Percentiles rank a stretch among this genome's conserved stretches.
phyloP scores from a whole-genome alignment of 495 filamentous ascomycete genomes.

The Diplogelasinospora grovesii region DNA sequence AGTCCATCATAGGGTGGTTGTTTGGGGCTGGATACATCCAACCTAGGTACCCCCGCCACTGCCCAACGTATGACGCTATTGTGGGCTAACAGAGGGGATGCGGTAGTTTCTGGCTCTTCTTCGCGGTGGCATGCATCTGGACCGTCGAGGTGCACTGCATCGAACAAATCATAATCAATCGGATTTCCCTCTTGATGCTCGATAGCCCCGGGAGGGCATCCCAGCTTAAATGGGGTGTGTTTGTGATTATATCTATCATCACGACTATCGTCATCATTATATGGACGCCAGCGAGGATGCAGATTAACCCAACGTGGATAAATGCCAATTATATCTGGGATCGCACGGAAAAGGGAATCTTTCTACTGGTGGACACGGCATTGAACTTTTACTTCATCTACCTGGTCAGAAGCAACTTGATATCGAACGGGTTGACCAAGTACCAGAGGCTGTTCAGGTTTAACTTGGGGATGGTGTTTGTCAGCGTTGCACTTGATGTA shows the following conservation, averaged over 20 bases:
- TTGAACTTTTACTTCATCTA: constrained; percentile 39
- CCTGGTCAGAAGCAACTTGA: constrained; percentile 30
- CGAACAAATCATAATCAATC: constrained; percentile 36
- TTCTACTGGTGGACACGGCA: constrained; percentile 32
- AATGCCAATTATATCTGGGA: constrained; percentile 38
- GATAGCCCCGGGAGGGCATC: constrained; percentile 11
- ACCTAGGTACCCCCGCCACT: not conserved
- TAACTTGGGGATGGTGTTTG: constrained; percentile 38
- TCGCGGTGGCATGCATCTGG: constrained; percentile 10
- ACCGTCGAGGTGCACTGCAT: constrained; percentile 26
- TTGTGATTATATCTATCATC: constrained; percentile 23
- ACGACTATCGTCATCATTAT: constrained; percentile 35
- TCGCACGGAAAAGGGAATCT: constrained; percentile 36
- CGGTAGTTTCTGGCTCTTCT: constrained; percentile 2
- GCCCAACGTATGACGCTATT: not conserved
- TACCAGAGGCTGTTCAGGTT: constrained; percentile 36
- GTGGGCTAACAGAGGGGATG: no score
- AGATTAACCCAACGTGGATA: constrained; percentile 12
- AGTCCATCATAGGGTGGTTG: constrained; percentile 5
- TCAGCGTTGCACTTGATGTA: constrained; percentile 35
- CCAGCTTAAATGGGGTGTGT: constrained; percentile 24
- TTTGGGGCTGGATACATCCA: no score
- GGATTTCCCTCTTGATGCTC: constrained; percentile 26
- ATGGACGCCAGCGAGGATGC: constrained; percentile 32
- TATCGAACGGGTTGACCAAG: constrained; percentile 39